Base-by-base conservation (phyloP, 2,329 filamentous ascomycete species). In the Fusarium pseudograminearum region DNA sequence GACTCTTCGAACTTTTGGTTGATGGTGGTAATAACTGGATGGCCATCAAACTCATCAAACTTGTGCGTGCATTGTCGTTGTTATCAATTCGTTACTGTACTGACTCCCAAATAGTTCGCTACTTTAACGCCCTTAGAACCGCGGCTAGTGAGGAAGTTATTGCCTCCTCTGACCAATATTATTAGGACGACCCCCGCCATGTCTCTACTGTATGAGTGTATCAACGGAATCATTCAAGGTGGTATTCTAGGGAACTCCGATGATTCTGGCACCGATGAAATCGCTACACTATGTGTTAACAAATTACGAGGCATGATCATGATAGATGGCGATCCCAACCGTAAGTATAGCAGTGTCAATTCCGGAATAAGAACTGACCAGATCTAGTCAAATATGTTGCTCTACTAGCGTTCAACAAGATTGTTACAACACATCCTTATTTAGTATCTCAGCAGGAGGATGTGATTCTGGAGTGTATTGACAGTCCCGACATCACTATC, bases 11-110 rank as follows among this genome's bases (percentile, higher is more conserved):
- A 77, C 85, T 99, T 20, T 83, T 99, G 28, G 94, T 98, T 15
- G 92, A 97, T 65, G 91, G 94, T 58, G 92, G 92, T 38, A 98
- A 99, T 80, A 99, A 99, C 80, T 99, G 96, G 96, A 98, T 99
- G 95, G 94, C 94, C 62, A 99, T 99, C 78, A 99, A 99, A 79
- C 89, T 99, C 67, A 98, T 99, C 79, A 99, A 99, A 81, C 86
- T 99, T 68, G 93, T 95, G 44, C n/a, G 76, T 55, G n/a, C 20
- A 34, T 40, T 26, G 16, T 14, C 10, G 12, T 11, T 9, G 4
- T 9, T 26, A 3, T 7, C 24, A 15, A 11, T 18, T 3, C 28
- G 2, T 20, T 38, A 24, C 15, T 20, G 38, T 22, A 46, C 55
- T 62, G n/a, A 71, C 34, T n/a, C 33, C 31, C 11, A 4, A 20